phyloP scores from a whole-genome alignment of 108 stramenopile genomes.

The Chaetoceros muelleri region DNA sequence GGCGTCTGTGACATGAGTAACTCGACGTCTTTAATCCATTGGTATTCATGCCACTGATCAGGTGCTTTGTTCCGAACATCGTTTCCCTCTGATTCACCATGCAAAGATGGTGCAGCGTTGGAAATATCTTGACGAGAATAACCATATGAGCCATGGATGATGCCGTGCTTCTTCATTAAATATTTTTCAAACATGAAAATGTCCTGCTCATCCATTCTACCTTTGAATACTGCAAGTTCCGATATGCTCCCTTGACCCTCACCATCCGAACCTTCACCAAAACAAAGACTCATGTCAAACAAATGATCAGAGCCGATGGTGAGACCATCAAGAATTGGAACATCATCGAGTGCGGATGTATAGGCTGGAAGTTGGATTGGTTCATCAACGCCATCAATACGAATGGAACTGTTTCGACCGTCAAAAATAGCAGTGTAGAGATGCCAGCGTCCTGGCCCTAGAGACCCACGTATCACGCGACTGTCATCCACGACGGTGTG shows the following conservation, averaged over 20 bases:
- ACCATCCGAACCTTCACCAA: constrained; percentile 47
- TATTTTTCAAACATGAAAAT: constrained; percentile 41
- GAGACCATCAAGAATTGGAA: constrained; percentile 53
- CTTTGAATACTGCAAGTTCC: constrained; percentile 72
- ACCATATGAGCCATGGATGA: constrained; percentile 17
- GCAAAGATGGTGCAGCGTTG: not conserved
- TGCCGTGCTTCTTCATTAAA: constrained; percentile 70
- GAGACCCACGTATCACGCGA: constrained; percentile 32
- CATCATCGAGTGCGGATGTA: constrained; percentile 6
- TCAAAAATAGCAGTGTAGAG: constrained; percentile 67
- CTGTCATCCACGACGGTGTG: constrained; percentile 6
- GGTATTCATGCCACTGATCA: constrained; percentile 33
- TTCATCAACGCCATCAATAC: constrained; percentile 61
- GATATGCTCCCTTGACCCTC: constrained; percentile 74
- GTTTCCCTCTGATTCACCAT: constrained; percentile 14
- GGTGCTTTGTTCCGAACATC: constrained; percentile 6
- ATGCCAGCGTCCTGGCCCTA: constrained; percentile 73
- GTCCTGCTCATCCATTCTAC: constrained; percentile 34
- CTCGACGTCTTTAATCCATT: constrained; percentile 41
- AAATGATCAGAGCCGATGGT: constrained; percentile 78
- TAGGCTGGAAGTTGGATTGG: constrained; percentile 12
- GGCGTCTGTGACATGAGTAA: constrained; percentile 45
- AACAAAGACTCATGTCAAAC: constrained; percentile 74
- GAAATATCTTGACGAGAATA: not conserved
- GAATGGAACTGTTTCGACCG: constrained; percentile 34